These are phyloP conservation scores for Botrytis aclada DNA, from an alignment of 2,329 filamentous ascomycete species.

Conservation along the genomic window DNA sequence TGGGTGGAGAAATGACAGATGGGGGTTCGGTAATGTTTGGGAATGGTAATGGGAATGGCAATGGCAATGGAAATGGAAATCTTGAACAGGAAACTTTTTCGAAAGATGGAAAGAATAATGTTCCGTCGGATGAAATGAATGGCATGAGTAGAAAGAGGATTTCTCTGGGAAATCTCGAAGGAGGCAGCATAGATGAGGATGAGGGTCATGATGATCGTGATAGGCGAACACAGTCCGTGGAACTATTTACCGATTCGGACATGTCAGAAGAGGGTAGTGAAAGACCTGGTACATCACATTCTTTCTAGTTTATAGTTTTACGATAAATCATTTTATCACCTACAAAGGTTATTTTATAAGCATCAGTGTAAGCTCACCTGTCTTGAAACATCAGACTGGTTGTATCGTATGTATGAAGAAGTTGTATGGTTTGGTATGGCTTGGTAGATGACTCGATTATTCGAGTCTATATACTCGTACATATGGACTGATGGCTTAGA, in stretches of 20 bases:
- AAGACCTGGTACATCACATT: slow-evolving; percentile 19
- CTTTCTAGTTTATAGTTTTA: slow-evolving; percentile 8
- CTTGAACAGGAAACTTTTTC: neutral
- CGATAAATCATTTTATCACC: neutral
- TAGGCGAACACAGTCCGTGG: slow-evolving; percentile 13
- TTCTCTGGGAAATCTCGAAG: neutral
- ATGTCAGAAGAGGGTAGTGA: slow-evolving; percentile 22
- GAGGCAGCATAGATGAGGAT: neutral
- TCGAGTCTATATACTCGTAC: neutral
- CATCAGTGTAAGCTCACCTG: neutral
- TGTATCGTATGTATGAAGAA: neutral
- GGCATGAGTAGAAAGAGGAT: neutral
- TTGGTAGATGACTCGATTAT: neutral
- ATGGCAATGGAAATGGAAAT: neutral
- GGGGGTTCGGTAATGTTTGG: neutral
- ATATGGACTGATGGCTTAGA: neutral
- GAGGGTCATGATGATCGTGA: neutral
- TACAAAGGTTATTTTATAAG: neutral
- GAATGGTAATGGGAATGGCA: neutral
- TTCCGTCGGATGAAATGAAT: neutral
- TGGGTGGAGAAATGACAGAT: slow-evolving; percentile 22
- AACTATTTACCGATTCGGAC: slow-evolving; percentile 22
- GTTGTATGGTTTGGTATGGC: neutral
- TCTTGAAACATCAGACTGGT: neutral
- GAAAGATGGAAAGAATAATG: neutral